A percentile compares a stretch with the other conserved stretches of the same genome.
Evolutionary conservation across 2,329 filamentous ascomycete genomes (phyloP).

Genomic region (Ophiostoma novo-ulmi): DNA sequence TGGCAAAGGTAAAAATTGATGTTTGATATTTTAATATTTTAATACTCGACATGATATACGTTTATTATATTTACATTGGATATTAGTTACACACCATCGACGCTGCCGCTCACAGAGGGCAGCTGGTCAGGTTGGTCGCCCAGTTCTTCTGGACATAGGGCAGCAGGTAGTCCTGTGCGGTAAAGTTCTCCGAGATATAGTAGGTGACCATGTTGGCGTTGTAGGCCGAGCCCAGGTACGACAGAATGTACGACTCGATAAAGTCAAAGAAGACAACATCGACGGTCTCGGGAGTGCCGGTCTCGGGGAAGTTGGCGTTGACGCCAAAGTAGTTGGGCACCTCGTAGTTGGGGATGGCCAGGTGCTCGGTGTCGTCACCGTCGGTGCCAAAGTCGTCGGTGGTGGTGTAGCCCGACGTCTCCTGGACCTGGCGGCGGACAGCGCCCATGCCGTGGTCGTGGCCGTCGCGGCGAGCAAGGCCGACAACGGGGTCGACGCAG

Average conservation of each 20-base stretch:
- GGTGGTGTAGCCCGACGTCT: constrained; percentile 50
- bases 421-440: constrained; percentile 45
- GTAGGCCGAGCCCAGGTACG: constrained; percentile 37
- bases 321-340: constrained; percentile 49
- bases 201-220: constrained; percentile 36
- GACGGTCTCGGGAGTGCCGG: constrained; percentile 42
- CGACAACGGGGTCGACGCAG: constrained; percentile 43
- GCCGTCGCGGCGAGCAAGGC: constrained; percentile 18
- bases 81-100: neutral
- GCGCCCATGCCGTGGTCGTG: constrained; percentile 31
- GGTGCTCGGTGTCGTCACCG: constrained; percentile 52
- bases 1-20: neutral
- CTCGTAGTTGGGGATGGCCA: constrained; percentile 42
- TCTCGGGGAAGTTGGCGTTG: constrained; percentile 43
- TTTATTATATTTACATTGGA: neutral
- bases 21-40: neutral
- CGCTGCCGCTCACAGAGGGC: constrained; percentile 13
- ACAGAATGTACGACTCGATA: constrained; percentile 38
- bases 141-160: constrained; percentile 39
- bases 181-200: constrained; percentile 40
- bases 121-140: constrained; percentile 29
- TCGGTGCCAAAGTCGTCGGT: constrained; percentile 53
- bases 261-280: constrained; percentile 53
- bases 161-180: constrained; percentile 39
- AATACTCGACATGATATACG: neutral